Evolutionary conservation across 345 rosid species (phyloP), one percentile per base, ranked within the genome.

Genomic region (Euphorbia peplus): DNA sequence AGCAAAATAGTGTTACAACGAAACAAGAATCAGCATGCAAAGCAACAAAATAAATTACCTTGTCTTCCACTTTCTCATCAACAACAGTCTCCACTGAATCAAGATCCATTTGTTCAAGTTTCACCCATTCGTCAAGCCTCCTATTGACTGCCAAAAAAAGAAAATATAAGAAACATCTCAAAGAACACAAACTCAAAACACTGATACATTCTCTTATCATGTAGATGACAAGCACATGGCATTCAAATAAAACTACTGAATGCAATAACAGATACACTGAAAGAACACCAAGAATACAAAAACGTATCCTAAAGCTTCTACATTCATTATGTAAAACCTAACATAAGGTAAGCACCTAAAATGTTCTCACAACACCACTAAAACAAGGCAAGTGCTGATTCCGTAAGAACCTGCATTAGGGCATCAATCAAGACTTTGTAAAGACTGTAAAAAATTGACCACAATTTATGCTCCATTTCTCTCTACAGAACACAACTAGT

Each of bases 81-180:
- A 93, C 90, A 61, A 87, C 96, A 25, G 96, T 67, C 78, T 93
- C 97, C 4, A 93, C 97, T 6, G 98, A 93, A 74, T 81, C 87
- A 75, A 91, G 95, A 74, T 93, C 95, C 35, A 93, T 84, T 60
- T 91, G 98, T 39, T 93, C 98, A 74, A 89, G 90, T 64, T 91
- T 92, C 76, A 85, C 95, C 98, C 98, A 93, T 63, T 93, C 98
- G 78, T 93, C 98, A 18, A 93, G 88, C 83, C 98, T 89, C 86
- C 98, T 82, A 77, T 93, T 93, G 79, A 93, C 98, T 93, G 82
- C 64, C 52, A 61, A 24, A 64, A 12, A 52, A 26, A n/a, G 1
- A 26, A 3, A 48, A 52, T 28, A 35, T 16, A 29, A 56, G 28
- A 28, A 2, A 30, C 21, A 56, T 53, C 8, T 8, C 13, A 56